Base-by-base conservation (phyloP, 75 land plant genomes). In the Pinus albicaulis region DNA sequence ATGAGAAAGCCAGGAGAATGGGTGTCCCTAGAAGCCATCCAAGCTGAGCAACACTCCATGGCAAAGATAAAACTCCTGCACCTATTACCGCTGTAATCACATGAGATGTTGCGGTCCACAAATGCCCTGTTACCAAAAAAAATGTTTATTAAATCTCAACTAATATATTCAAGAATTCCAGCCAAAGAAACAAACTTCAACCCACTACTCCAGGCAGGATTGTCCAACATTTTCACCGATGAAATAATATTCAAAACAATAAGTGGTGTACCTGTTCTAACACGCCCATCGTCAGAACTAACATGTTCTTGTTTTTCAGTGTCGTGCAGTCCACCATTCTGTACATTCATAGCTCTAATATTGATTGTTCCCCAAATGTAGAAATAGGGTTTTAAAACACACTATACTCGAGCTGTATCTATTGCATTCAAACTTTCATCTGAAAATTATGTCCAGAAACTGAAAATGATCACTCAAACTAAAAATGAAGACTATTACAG, bases 31-130 rank as follows among this genome's bases (percentile, higher is more conserved):
- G 20, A 36, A 85, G 56, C 88, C 90, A 88, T 10, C 88, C 90
- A 34, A 88, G 28, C 80, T 90, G 86, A 6, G 93, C 83, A 12
- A 81, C 74, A 73, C 91, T 85, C 93, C 93, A 91, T 55, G 91
- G 85, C 71, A 91, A 76, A 38, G 87, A 88, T 23, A 91, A 68
- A 19, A 84, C 92, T 23, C 90, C 90, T 38, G 89, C 71, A 5
- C 92, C 92, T 38, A 89, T 89, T 2, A 92, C 91, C n/a, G 85
- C 87, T 53, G 87, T 89, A 28, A 91, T 86, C 19, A 89, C 87
- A 69, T 91, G 88, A 23, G 89, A 81, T 20, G 79, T 17, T 36
- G 85, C 81, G 8, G 86, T 90, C 92, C 88, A 80, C 23, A 80
- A 56, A 31, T 59, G 80, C 41, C 88, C 90, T 85, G 72, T 68